Evolutionary conservation across 805 yeast species (phyloP).

Genomic region (Ogataea haglerorum): DNA sequence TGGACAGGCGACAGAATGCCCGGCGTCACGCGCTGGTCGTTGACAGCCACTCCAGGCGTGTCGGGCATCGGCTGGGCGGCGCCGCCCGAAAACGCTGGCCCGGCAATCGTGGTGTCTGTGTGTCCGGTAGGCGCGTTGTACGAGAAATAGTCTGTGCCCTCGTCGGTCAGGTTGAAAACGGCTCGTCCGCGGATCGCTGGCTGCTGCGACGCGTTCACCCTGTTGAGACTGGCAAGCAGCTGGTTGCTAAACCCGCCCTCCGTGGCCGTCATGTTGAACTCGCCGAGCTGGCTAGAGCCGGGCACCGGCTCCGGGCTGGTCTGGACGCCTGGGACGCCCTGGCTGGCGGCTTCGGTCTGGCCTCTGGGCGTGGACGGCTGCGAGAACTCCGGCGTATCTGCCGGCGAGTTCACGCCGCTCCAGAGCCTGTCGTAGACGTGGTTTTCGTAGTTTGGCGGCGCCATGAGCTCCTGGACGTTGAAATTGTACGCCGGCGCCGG

Average conservation of each 20-base stretch:
- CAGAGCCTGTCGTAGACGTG: constrained; percentile 80
- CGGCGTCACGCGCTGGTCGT: constrained; percentile 26
- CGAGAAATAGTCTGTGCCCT: constrained; percentile 35
- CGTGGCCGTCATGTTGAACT: constrained; percentile 26
- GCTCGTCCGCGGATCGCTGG: constrained; percentile 17
- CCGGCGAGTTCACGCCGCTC: constrained; percentile 55
- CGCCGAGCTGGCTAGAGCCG: constrained; percentile 10
- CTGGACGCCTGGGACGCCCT: too few relatives aligned
- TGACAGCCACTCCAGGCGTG: constrained; percentile 10
- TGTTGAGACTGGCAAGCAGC: constrained; percentile 51
- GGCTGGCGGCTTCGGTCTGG: too few relatives aligned
- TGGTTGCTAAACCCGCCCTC: constrained; percentile 26
- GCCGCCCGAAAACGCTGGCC: constrained; percentile 24
- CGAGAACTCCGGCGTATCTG: constrained; percentile 43
- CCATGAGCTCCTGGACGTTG: constrained; percentile 48
- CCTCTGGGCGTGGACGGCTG: constrained; percentile 25
- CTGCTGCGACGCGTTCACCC: constrained; percentile 45
- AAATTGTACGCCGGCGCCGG: constrained; percentile 7
- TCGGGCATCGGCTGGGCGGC: constrained; percentile 11
- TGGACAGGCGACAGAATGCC: constrained; percentile 52
- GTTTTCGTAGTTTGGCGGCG: constrained; percentile 83
- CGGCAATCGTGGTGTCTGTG: constrained; percentile 14
- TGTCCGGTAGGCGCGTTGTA: constrained; percentile 8
- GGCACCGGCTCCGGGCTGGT: background rate
- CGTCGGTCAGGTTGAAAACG: constrained; percentile 29